A percentile compares a stretch with the other conserved stretches of the same genome.
Evolutionary conservation across 306 rosid species (phyloP).

Genomic region (Rosa rugosa): DNA sequence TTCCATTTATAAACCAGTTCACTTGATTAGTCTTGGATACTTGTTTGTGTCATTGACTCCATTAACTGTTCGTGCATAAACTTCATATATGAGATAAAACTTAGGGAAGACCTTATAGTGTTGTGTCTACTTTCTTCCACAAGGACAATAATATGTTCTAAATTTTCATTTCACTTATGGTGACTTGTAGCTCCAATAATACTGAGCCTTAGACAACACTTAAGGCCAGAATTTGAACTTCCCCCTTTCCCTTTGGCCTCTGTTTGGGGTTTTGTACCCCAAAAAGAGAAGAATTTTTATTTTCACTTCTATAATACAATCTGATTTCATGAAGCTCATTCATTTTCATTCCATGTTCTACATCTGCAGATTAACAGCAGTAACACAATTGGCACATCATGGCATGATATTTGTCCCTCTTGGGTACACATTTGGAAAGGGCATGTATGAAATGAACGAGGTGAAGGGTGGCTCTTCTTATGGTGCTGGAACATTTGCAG

Average conservation of each 20-base stretch:
- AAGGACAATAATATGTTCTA: no score
- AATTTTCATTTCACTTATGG: no score
- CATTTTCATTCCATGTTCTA: background rate
- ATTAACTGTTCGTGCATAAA: background rate
- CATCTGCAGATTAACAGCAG: constrained; percentile 60
- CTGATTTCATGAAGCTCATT: background rate
- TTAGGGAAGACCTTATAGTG: no score
- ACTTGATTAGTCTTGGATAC: background rate
- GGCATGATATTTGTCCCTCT: constrained; percentile 90
- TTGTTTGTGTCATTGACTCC: background rate
- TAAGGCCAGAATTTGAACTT: no score
- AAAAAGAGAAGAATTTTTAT: background rate
- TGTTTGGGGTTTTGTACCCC: background rate
- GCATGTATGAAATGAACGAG: constrained; percentile 81
- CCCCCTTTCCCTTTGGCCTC: no score
- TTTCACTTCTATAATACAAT: background rate
- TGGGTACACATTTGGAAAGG: constrained; percentile 84
- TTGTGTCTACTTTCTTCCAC: no score
- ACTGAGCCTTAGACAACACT: no score
- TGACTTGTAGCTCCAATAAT: no score
- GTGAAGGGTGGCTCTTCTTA: constrained; percentile 89
- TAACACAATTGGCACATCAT: constrained; percentile 92
- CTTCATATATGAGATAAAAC: background rate
- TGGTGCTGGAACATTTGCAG: constrained; percentile 92
- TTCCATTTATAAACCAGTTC: background rate